Evolutionary conservation across 139 green algal species (phyloP).

Genomic region (Auxenochlorella pyrenoidosa): DNA sequence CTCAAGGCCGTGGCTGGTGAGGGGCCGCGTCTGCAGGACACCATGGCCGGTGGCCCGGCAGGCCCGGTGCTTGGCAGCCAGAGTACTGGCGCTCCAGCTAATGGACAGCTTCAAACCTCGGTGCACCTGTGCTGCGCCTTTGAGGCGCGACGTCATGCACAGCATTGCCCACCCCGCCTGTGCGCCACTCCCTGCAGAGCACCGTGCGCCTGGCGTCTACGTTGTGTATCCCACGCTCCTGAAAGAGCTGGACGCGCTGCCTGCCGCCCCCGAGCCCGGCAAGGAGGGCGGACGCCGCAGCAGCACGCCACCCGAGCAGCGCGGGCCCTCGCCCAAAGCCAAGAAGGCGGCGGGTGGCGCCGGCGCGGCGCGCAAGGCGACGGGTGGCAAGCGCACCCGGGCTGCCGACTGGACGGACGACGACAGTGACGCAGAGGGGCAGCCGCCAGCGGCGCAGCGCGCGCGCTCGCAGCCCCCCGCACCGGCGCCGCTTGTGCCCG

Average conservation of each 20-base stretch:
- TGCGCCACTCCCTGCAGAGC: slow-evolving; percentile 3
- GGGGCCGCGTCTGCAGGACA: not conserved
- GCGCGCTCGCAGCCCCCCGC: not conserved
- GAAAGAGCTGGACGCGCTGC: slow-evolving; percentile 14
- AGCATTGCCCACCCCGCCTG: not conserved
- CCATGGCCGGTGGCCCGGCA: too few species aligned
- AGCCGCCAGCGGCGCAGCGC: not conserved
- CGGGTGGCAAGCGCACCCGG: not conserved
- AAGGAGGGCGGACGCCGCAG: not conserved
- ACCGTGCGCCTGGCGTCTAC: slow-evolving; percentile 25
- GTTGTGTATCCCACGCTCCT: slow-evolving; percentile 14
- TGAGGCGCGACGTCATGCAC: not conserved
- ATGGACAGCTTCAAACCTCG: not conserved
- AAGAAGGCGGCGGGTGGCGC: not conserved
- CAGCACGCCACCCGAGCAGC: not conserved
- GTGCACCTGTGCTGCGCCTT: not conserved
- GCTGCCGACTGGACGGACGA: slow-evolving; percentile 14
- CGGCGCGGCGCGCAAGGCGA: not conserved
- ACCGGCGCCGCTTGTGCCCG: not conserved
- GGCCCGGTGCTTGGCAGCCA: not conserved
- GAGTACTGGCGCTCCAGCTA: not conserved
- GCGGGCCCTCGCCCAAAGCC: not conserved
- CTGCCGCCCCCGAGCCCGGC: not conserved
- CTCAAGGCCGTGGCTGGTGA: slow-evolving; percentile 30
- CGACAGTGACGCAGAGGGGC: slow-evolving; percentile 17